A percentile compares a stretch with the other conserved stretches of the same genome.
Conservation (phyloP, 225 moss, liverwort and hornwort genomes). For the Bryum argenteum region DNA sequence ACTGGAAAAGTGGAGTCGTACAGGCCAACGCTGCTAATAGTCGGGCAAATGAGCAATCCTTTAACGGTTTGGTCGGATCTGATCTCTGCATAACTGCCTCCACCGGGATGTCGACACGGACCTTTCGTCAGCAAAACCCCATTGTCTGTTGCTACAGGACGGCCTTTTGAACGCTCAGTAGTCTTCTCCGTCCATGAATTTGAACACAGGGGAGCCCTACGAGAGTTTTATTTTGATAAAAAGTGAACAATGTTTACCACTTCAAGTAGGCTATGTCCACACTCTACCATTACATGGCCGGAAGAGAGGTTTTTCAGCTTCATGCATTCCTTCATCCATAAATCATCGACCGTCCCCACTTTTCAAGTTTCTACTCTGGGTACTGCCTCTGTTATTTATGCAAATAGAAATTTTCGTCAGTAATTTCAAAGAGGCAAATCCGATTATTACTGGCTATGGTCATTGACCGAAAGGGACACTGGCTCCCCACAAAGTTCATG, state of each 20-base stretch:
- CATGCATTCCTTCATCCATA: neutral
- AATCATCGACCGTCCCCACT: neutral
- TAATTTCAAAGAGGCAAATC: neutral
- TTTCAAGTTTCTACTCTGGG: neutral
- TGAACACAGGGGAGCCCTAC: neutral
- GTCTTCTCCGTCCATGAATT: neutral
- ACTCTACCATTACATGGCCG: too few species aligned
- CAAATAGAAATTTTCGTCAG: neutral
- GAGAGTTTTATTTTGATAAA: too few species aligned
- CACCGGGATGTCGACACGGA: neutral
- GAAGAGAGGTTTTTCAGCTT: too few species aligned
- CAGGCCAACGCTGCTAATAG: conserved; percentile 23
- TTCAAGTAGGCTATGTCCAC: too few species aligned
- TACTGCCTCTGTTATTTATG: neutral
- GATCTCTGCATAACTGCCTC: neutral
- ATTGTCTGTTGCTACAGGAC: neutral
- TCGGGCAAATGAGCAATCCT: neutral
- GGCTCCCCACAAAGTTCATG: neutral
- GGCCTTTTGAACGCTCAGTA: neutral
- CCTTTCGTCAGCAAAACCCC: conserved; percentile 17
- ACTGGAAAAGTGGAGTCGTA: conserved; percentile 16
- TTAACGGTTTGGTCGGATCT: conserved; percentile 58
- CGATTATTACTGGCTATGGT: too few species aligned
- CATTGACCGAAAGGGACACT: neutral
- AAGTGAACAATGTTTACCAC: too few species aligned